phyloP scores from a whole-genome alignment of 1,139 yeast genomes.

The Yamadazyma conglobata region DNA sequence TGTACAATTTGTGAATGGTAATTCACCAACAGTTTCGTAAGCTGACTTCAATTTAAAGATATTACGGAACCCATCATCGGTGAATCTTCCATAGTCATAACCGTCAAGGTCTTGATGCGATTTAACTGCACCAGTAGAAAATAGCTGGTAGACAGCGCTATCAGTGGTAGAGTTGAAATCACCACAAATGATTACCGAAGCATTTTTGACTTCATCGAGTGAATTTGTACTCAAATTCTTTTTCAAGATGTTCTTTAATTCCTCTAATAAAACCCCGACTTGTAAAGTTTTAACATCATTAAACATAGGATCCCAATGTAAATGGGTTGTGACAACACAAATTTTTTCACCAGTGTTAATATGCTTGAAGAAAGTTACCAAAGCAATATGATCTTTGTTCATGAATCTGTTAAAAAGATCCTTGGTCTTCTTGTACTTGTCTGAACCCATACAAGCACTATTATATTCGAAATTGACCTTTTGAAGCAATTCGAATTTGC shows the following conservation, averaged over 20 bases:
- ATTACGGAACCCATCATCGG: conserved; percentile 86
- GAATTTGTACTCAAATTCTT: conserved; percentile 47
- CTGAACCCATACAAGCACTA: conserved; percentile 82
- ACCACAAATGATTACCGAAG: conserved; percentile 84
- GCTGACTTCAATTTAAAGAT: conserved; percentile 80
- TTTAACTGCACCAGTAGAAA: conserved; percentile 72
- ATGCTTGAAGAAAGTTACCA: conserved; percentile 76
- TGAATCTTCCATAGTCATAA: conserved; percentile 85
- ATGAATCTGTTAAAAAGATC: conserved; percentile 94
- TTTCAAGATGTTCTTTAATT: conserved; percentile 62
- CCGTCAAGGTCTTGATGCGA: conserved; percentile 80
- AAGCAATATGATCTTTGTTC: conserved; percentile 92
- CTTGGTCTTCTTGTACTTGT: conserved; percentile 86
- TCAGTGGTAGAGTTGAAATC: conserved; percentile 88
- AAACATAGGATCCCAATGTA: conserved; percentile 97
- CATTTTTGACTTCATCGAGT: conserved; percentile 55
- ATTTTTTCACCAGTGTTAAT: conserved; percentile 66
- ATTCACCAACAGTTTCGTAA: conserved; percentile 78
- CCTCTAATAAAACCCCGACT: conserved; percentile 87
- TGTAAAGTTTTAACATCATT: conserved; percentile 96
- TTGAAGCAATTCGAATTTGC: conserved; percentile 66
- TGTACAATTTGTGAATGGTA: conserved; percentile 91
- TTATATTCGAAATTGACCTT: conserved; percentile 82
- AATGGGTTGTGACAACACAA: conserved; percentile 83
- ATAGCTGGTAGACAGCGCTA: conserved; percentile 89